phyloP scores from a whole-genome alignment of 768 basidiomycete species.

The Lentinula lateritia region DNA sequence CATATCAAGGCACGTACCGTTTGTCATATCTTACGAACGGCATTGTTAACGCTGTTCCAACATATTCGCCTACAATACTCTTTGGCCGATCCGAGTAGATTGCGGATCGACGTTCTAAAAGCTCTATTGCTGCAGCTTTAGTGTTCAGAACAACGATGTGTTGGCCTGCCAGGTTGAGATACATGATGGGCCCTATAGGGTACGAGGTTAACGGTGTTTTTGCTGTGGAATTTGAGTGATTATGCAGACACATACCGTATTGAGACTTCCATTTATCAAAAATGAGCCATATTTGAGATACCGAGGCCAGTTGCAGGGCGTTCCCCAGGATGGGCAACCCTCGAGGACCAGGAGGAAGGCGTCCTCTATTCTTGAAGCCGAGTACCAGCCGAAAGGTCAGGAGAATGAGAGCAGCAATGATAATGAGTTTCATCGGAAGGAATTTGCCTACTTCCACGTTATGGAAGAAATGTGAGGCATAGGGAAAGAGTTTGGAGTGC shows the following conservation, averaged over 20 bases:
- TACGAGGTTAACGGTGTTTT: not conserved
- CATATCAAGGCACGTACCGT: not conserved
- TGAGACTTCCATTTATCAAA: not conserved
- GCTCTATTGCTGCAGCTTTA: not conserved
- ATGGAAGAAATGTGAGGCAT: no score
- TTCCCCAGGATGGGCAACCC: not conserved
- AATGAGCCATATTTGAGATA: not conserved
- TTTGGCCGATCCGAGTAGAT: conserved; percentile 1
- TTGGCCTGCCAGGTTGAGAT: conserved; percentile 2
- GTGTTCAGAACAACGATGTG: not conserved
- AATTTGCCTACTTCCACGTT: no score
- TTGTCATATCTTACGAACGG: not conserved
- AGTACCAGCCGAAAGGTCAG: no score
- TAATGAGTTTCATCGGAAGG: no score
- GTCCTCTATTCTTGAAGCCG: not conserved
- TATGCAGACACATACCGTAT: not conserved
- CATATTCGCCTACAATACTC: not conserved
- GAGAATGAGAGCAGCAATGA: no score
- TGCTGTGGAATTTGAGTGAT: not conserved
- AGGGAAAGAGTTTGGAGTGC: no score
- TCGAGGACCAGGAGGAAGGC: not conserved
- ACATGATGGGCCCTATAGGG: not conserved
- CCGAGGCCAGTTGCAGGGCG: not conserved
- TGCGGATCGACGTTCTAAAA: not conserved
- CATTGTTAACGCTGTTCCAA: not conserved